These are phyloP conservation scores for Fusarium sp. DNA, from an alignment of 2,329 filamentous ascomycete genomes.

Conservation along the genomic window DNA sequence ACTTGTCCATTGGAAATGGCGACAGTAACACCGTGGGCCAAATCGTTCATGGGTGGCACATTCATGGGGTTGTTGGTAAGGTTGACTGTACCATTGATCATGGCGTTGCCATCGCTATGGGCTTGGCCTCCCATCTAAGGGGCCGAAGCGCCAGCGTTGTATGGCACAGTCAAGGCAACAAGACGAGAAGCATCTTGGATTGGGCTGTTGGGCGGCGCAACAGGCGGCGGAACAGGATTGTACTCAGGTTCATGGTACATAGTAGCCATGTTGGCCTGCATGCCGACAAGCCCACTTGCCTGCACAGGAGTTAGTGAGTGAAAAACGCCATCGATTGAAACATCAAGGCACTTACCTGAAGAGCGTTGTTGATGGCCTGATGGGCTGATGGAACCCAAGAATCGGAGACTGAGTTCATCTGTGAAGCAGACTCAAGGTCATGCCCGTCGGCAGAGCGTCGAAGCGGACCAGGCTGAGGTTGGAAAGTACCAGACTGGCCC, in stretches of 20 bases:
- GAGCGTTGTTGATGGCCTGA: constrained; percentile 37
- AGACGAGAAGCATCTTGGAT: background rate
- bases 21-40: background rate
- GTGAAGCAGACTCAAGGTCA: background rate
- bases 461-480: constrained; percentile 3
- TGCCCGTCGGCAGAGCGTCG: constrained; percentile 1
- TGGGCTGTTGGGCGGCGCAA: constrained; percentile 37
- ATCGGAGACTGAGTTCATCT: constrained; percentile 12
- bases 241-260: background rate
- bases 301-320: constrained; percentile 1
- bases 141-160: constrained; percentile 8
- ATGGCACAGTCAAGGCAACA: background rate
- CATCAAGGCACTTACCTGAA: constrained; percentile 24
- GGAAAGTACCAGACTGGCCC: constrained; percentile 4
- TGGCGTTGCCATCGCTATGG: constrained; percentile 3
- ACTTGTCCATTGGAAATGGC: background rate
- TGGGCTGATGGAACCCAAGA: constrained; percentile 44
- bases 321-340: background rate
- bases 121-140: constrained; percentile 44
- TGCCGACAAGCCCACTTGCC: constrained; percentile 24
- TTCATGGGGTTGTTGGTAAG: background rate
- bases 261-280: background rate
- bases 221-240: constrained; percentile 13
- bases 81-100: background rate
- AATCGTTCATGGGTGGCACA: background rate